Evolutionary conservation across 495 filamentous ascomycete genomes (phyloP).

Genomic region (Durotheca rogersii): DNA sequence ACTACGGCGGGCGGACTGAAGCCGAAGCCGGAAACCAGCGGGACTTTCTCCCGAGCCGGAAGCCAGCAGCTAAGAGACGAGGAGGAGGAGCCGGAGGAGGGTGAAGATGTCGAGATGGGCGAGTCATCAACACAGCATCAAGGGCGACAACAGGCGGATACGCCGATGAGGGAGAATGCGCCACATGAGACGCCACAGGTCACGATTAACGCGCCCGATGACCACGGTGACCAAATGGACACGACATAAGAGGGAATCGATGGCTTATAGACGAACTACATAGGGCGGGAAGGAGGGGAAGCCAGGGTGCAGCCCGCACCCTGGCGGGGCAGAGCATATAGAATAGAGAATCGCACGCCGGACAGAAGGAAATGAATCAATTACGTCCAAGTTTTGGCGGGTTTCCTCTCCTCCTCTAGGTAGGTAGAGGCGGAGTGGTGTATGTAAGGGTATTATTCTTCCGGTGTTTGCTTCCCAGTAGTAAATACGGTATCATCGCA

Average conservation of each 20-base stretch:
- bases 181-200: conserved; percentile 52
- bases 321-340: too few relatives aligned
- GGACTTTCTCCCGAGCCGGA: conserved; percentile 48
- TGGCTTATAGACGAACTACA: background rate
- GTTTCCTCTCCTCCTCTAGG: too few relatives aligned
- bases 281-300: conserved; percentile 1
- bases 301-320: conserved; percentile 9
- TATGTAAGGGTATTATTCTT: too few relatives aligned
- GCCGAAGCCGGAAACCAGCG: conserved; percentile 50
- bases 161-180: conserved; percentile 47
- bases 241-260: conserved; percentile 43
- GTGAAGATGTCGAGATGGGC: conserved; percentile 64
- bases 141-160: conserved; percentile 40
- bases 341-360: too few relatives aligned
- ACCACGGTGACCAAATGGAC: conserved; percentile 67
- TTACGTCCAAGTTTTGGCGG: too few relatives aligned
- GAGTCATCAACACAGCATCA: conserved; percentile 44
- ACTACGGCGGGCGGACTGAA: conserved; percentile 35
- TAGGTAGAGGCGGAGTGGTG: too few relatives aligned
- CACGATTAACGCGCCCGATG: conserved; percentile 51
- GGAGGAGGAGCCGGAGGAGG: conserved; percentile 59
- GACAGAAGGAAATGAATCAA: too few relatives aligned
- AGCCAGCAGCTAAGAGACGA: conserved; percentile 46
- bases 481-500: conserved; percentile 31
- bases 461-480: background rate